phyloP scores from a whole-genome alignment of 805 yeast species.

The Sugiyamaella smithiae region DNA sequence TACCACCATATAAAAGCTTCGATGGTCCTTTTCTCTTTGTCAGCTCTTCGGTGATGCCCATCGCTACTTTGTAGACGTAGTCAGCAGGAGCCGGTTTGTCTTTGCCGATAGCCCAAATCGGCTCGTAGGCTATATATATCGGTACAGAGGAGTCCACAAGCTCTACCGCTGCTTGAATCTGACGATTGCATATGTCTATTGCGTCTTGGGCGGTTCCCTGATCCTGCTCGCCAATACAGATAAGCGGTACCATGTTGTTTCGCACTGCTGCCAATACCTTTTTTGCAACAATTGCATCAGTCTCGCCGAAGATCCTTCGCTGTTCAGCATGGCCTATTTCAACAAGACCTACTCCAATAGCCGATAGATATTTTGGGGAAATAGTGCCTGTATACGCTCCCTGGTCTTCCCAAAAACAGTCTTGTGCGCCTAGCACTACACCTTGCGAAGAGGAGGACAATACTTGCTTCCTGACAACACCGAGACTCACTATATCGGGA shows the following conservation, averaged over 20 bases:
- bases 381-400: constrained; percentile 33
- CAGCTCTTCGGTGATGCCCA: constrained; percentile 21
- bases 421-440: constrained; percentile 29
- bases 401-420: constrained; percentile 26
- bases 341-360: constrained; percentile 26
- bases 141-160: constrained; percentile 8
- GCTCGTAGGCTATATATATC: constrained; percentile 32
- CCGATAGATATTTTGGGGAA: constrained; percentile 27
- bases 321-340: constrained; percentile 34
- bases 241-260: constrained; percentile 26
- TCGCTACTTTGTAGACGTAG: constrained; percentile 27
- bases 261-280: constrained; percentile 25
- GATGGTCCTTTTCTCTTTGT: constrained; percentile 14
- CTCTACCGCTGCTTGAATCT: constrained; percentile 19
- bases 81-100: constrained; percentile 28
- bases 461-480: constrained; percentile 6
- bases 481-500: constrained; percentile 28
- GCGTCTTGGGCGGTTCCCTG: constrained; percentile 17
- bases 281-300: constrained; percentile 26
- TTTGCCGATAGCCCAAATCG: constrained; percentile 35
- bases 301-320: constrained; percentile 27
- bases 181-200: constrained; percentile 21
- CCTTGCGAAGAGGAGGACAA: background rate
- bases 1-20: constrained; percentile 30
- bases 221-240: constrained; percentile 29